A percentile compares a stretch with the other conserved stretches of the same genome.
These are phyloP conservation scores for Holtermannia corniformis DNA, from an alignment of 768 basidiomycete genomes.

Conservation along the genomic window DNA sequence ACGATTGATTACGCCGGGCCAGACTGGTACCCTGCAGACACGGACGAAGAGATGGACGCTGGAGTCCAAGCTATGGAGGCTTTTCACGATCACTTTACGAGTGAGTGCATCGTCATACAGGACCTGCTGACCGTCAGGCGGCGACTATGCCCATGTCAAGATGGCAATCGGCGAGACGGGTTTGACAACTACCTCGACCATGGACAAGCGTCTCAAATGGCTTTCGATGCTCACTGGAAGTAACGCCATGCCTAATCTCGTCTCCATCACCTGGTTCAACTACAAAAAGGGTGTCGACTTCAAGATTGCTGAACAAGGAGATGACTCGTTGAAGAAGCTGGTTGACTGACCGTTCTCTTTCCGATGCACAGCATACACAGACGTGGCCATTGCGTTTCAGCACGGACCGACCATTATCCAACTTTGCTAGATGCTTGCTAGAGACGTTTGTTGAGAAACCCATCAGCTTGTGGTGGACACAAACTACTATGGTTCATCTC, in stretches of 20 bases:
- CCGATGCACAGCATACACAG: too few species aligned
- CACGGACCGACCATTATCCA: too few species aligned
- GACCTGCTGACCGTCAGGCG: neutral
- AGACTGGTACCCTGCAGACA: neutral
- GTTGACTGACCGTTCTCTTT: too few species aligned
- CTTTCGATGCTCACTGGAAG: neutral
- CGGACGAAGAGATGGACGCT: neutral
- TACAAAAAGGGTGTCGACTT: too few species aligned
- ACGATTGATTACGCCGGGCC: neutral
- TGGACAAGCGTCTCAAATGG: neutral
- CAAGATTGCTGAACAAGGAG: too few species aligned
- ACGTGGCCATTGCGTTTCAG: too few species aligned
- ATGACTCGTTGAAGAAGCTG: too few species aligned
- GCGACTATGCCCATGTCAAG: neutral
- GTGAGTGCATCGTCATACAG: neutral
- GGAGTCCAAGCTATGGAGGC: neutral
- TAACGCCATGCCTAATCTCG: neutral
- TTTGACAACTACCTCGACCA: neutral
- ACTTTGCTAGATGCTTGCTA: too few species aligned
- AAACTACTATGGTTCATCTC: too few species aligned
- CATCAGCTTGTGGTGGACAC: too few species aligned
- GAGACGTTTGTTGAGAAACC: too few species aligned
- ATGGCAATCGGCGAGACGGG: neutral
- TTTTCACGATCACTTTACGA: neutral
- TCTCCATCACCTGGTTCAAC: neutral